phyloP scores from a whole-genome alignment of 441 rosid species.

The Erysimum pusillum region DNA sequence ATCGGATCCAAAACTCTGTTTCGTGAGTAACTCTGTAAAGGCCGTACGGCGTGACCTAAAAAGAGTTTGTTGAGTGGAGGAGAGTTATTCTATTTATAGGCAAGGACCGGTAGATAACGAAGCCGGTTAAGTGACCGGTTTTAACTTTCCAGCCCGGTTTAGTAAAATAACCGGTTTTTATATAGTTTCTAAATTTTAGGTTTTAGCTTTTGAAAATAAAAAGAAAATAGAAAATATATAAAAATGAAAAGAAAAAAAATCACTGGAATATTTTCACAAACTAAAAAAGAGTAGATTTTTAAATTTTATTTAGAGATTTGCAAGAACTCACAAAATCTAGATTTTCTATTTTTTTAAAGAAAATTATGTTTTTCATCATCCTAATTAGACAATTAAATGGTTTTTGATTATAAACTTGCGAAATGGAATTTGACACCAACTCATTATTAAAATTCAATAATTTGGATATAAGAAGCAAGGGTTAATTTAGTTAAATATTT shows the following conservation, averaged over 20 bases:
- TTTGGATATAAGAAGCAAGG: background rate
- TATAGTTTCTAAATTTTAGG: no score
- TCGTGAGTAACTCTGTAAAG: constrained; percentile 17
- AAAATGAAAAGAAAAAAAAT: no score
- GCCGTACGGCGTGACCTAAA: constrained; percentile 33
- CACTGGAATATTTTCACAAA: no score
- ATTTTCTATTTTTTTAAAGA: no score
- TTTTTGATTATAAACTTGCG: no score
- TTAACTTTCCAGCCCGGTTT: constrained; percentile 3
- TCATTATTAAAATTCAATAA: background rate
- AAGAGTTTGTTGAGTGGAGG: constrained; percentile 14
- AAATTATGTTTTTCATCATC: no score
- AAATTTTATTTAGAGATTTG: no score
- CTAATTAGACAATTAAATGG: no score
- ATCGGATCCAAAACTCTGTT: constrained; percentile 17
- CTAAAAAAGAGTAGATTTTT: no score
- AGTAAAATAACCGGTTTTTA: background rate
- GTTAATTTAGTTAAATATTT: background rate
- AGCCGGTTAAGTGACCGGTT: constrained; percentile 19
- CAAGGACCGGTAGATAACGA: background rate
- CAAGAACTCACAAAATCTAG: no score
- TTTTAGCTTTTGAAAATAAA: no score
- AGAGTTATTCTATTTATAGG: constrained; percentile 11
- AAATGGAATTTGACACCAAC: background rate
- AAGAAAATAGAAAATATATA: no score